A percentile compares a stretch with the other conserved stretches of the same genome.
phyloP scores from a whole-genome alignment of 2,329 filamentous ascomycete genomes.

The Aspergillus amoenus region DNA sequence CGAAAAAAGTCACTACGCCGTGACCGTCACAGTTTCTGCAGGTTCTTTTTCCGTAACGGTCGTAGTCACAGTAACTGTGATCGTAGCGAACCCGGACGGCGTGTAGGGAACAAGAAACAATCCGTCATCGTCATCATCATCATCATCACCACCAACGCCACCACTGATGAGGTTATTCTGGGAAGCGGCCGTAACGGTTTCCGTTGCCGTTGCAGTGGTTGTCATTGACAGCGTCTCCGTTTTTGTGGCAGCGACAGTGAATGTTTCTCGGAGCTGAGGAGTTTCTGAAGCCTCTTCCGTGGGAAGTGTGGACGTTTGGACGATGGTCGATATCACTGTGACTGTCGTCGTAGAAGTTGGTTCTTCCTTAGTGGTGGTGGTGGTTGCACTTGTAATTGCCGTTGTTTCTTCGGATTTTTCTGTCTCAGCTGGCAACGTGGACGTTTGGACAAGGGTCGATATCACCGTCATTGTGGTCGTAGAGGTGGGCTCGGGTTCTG shows the following conservation, averaged over 20 bases:
- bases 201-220: neutral
- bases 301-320: slow-evolving; percentile 1
- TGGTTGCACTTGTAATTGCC: neutral
- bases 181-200: neutral
- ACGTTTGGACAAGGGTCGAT: neutral
- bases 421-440: neutral
- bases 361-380: neutral
- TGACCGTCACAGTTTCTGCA: slow-evolving; percentile 7
- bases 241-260: neutral
- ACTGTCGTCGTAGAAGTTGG: neutral
- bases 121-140: slow-evolving; percentile 1
- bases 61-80: slow-evolving; percentile 18
- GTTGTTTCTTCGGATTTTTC: neutral
- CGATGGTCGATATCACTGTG: neutral
- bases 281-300: neutral
- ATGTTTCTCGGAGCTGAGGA: neutral
- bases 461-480: neutral
- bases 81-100: slow-evolving; percentile 12
- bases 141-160: neutral
- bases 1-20: neutral
- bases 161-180: neutral
- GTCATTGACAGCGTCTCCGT: neutral
- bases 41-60: slow-evolving; percentile 14
- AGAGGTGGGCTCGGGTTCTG: neutral
- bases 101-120: slow-evolving; percentile 14